Percentiles rank a stretch among this genome's conserved stretches.
Conservation (phyloP, 2,329 filamentous ascomycete genomes). For the Scytalidium sp. region DNA sequence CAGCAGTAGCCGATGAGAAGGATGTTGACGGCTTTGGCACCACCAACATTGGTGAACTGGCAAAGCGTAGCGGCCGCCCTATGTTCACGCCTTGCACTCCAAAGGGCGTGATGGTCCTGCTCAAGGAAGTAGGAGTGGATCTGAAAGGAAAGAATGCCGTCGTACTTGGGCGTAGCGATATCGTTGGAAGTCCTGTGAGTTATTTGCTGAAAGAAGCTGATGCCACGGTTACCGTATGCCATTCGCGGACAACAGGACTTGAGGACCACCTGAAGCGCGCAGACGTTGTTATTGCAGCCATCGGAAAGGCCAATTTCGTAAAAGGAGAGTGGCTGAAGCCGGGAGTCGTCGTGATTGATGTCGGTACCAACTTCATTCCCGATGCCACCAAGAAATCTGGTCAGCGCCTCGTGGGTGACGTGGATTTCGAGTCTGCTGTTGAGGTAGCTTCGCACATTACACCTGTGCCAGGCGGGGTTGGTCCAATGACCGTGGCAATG, state of each 20-base stretch:
- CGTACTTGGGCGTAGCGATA: constrained; percentile 91
- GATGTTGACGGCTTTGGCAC: constrained; percentile 97
- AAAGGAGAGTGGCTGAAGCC: constrained; percentile 96
- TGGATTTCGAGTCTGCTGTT: constrained; percentile 82
- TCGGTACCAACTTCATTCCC: constrained; percentile 93
- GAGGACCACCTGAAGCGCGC: constrained; percentile 74
- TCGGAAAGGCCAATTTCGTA: constrained; percentile 82
- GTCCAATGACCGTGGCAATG: constrained; percentile 99
- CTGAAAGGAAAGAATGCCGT: constrained; percentile 89
- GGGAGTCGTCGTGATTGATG: constrained; percentile 93
- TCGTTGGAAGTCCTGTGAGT: constrained; percentile 95
- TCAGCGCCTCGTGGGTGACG: constrained; percentile 88
- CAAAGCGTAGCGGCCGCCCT: constrained; percentile 88
- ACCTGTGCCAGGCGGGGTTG: constrained; percentile 93
- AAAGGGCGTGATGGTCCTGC: constrained; percentile 92
- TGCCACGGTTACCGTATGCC: constrained; percentile 94
- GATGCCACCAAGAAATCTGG: constrained; percentile 91
- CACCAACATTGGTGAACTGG: constrained; percentile 91
- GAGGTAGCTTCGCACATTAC: constrained; percentile 92
- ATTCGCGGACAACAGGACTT: constrained; percentile 79
- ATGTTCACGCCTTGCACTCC: constrained; percentile 94
- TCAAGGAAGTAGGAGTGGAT: constrained; percentile 80
- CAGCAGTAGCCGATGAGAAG: constrained; percentile 87
- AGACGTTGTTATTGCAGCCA: constrained; percentile 88
- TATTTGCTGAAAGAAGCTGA: constrained; percentile 93